These are phyloP conservation scores for Bipolaris oryzae DNA, from an alignment of 2,329 filamentous ascomycete genomes.

Conservation along the genomic window DNA sequence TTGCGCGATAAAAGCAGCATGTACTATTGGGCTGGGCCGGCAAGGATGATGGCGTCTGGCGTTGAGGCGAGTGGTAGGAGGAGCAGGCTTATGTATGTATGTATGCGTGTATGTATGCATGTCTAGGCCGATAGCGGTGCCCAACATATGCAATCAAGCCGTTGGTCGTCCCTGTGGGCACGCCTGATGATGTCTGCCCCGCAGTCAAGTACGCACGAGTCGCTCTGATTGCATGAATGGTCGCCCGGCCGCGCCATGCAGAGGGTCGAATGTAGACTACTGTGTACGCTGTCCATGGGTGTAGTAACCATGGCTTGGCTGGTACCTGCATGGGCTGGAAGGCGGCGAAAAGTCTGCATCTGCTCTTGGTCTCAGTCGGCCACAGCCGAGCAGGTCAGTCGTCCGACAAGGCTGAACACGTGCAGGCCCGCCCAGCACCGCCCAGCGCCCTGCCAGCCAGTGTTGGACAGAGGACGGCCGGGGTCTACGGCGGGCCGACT, in stretches of 20 bases:
- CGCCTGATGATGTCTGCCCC: conserved; percentile 1
- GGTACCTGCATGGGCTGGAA: conserved; percentile 33
- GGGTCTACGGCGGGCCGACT: conserved; percentile 25
- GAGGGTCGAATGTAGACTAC: conserved; percentile 2
- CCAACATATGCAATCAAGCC: conserved; percentile 1
- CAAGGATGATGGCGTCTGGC: conserved; percentile 5
- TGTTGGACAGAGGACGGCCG: conserved; percentile 11
- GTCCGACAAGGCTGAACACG: conserved; percentile 26
- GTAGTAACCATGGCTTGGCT: neutral
- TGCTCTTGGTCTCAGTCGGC: conserved; percentile 10
- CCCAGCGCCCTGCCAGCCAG: neutral
- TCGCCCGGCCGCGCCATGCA: neutral
- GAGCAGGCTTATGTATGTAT: neutral
- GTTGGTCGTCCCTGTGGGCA: neutral
- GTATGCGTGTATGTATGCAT: neutral
- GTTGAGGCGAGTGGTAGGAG: neutral
- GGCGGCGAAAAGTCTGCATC: conserved; percentile 27
- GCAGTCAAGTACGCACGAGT: too few species aligned
- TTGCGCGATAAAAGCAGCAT: neutral
- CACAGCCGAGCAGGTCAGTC: conserved; percentile 10
- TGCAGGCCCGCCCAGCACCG: conserved; percentile 7
- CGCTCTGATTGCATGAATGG: too few species aligned
- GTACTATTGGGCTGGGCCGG: neutral
- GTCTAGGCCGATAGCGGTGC: conserved; percentile 4
- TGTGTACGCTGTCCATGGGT: too few species aligned